phyloP scores from a whole-genome alignment of 208 protist species.

The Endotrypanum monterogeii region DNA sequence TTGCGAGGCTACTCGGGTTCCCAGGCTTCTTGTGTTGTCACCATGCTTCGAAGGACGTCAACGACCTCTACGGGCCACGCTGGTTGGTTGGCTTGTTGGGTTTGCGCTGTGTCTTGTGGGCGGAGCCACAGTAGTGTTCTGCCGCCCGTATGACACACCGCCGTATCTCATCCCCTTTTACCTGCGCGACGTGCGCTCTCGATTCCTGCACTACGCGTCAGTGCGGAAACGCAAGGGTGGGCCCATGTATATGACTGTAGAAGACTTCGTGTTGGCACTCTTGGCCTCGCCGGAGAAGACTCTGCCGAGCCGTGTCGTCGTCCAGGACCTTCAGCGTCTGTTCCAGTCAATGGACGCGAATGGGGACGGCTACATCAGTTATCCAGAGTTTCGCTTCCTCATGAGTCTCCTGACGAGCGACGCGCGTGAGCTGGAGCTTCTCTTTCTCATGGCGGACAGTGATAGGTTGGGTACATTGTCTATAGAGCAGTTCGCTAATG shows the following conservation, averaged over 20 bases:
- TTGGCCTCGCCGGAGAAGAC: conserved; percentile 49
- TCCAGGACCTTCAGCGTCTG: conserved; percentile 27
- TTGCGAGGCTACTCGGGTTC: background rate
- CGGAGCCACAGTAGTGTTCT: conserved; percentile 38
- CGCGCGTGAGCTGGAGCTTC: conserved; percentile 46
- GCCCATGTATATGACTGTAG: conserved; percentile 76
- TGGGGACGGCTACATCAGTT: conserved; percentile 73
- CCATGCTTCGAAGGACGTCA: background rate
- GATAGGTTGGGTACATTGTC: conserved; percentile 53
- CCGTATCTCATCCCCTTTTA: conserved; percentile 91
- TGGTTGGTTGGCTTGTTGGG: conserved; percentile 32
- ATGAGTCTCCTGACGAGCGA: conserved; percentile 78
- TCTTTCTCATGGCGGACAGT: conserved; percentile 69
- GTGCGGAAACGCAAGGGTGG: conserved; percentile 57
- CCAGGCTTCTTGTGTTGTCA: background rate
- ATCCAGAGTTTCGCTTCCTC: conserved; percentile 82
- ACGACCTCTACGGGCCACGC: conserved; percentile 9
- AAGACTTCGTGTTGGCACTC: conserved; percentile 86
- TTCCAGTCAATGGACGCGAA: conserved; percentile 84
- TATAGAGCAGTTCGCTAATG: conserved; percentile 71
- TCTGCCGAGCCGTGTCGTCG: conserved; percentile 30
- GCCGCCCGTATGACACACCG: conserved; percentile 75
- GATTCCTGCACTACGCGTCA: conserved; percentile 89
- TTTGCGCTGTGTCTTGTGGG: conserved; percentile 17
- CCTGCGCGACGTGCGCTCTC: conserved; percentile 72